Base-by-base conservation (phyloP, 345 rosid species). In the Bretschneidera sinensis region DNA sequence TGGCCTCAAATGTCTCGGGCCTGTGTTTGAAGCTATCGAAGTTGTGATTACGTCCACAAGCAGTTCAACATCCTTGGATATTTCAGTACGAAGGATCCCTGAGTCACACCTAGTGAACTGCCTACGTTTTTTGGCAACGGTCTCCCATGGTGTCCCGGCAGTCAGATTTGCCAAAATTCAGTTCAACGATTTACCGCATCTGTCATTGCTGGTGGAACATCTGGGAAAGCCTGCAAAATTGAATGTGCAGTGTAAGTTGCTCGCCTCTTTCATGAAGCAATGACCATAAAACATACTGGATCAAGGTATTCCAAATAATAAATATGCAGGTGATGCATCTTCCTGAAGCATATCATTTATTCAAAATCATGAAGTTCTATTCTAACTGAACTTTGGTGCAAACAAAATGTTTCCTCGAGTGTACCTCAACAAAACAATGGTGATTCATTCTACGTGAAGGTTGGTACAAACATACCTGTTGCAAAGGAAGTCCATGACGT, bases 141-240 rank as follows among this genome's bases (percentile, higher is more conserved):
- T 70, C 72, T 88, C 99, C 99, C 95, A 94, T 0, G 99, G 96
- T 15, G 99, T 90, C 19, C 99, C 99, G 0, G 67, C 83, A 4
- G 92, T 80, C 60, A 94, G 75, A 73, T 82, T 94, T 0, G 92
- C 85, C 21, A 94, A 55, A 56, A 94, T 73, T 90, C 96, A 50
- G 95, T 85, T 70, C 97, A 95, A 45, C 87, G 78, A 31, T 88
- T 90, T 54, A 90, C 95, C 1, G 96, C 99, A 53, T 94, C 92
- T 10, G 95, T 96, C 97, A 94, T 88, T 71, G 89, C 90, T 20
- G 99, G 99, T 43, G 99, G 92, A 52, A 94, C 95, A 76, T 90
- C 99, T 8, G 97, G 97, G 31, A 90, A 73, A 16, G 85, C 88
- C 99, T 94, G 77, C 60, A 43, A 69, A 49, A 71, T 54, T 43